These are phyloP conservation scores for Populus alba DNA, from an alignment of 345 rosid species.

Conservation along the genomic window DNA sequence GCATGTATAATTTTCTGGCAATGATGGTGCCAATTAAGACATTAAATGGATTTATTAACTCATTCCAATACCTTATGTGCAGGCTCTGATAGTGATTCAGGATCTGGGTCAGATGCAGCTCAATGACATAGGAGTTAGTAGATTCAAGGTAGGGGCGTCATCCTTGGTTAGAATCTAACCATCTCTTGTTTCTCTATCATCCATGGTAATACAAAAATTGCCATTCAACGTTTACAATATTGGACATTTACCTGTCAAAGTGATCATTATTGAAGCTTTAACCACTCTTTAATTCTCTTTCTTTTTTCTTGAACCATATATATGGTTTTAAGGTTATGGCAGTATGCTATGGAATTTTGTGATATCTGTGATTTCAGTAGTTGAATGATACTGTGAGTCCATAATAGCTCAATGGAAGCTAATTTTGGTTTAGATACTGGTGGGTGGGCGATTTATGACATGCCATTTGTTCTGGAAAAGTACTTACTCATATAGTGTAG, in stretches of 20 bases:
- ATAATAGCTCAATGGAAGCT: neutral
- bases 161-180: slow-evolving; percentile 2
- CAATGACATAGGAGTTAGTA: slow-evolving; percentile 20
- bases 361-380: neutral
- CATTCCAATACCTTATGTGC: slow-evolving; percentile 18
- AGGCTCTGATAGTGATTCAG: slow-evolving; percentile 42
- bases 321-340: neutral
- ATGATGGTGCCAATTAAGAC: neutral
- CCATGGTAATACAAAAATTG: neutral
- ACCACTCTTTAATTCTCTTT: neutral
- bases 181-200: slow-evolving; percentile 3
- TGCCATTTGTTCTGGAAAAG: neutral
- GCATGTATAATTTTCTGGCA: neutral
- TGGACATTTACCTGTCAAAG: neutral
- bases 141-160: slow-evolving; percentile 27
- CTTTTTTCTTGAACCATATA: neutral
- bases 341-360: slow-evolving; percentile 1
- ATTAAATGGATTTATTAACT: neutral
- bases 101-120: slow-evolving; percentile 31
- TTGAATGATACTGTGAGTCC: neutral
- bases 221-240: neutral
- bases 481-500: neutral
- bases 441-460: neutral
- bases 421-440: neutral
- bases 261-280: neutral